A percentile compares a stretch with the other conserved stretches of the same genome.
Conservation (phyloP, 2,329 filamentous ascomycete genomes). For the Aureobasidium sp. region DNA sequence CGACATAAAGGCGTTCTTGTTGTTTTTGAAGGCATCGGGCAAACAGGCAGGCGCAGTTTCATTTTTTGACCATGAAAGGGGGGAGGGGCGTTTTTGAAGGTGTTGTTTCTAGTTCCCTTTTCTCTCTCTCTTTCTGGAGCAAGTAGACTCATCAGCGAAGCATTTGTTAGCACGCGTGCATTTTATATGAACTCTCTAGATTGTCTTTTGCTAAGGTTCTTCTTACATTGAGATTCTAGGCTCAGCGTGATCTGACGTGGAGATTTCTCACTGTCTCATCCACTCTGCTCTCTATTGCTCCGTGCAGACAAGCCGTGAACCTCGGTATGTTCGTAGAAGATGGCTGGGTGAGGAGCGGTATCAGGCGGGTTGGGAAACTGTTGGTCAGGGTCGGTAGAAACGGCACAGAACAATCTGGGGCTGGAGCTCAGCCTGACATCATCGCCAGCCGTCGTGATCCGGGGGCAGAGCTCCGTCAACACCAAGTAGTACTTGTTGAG, state of each 20-base stretch:
- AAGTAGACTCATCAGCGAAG: constrained; percentile 12
- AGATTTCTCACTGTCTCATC: too few species aligned
- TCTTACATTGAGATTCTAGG: too few species aligned
- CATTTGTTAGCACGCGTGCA: neutral
- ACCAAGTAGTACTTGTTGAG: too few species aligned
- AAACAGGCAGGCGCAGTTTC: neutral
- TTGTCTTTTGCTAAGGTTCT: neutral
- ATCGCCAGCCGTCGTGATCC: constrained; percentile 1
- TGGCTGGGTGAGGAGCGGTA: neutral
- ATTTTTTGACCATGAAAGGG: neutral
- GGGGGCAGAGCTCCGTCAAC: too few species aligned
- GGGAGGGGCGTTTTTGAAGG: neutral
- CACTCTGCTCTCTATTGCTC: too few species aligned
- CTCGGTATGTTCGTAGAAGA: neutral
- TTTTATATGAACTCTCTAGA: neutral
- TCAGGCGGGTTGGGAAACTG: neutral
- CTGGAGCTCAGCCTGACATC: neutral
- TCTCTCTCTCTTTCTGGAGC: neutral
- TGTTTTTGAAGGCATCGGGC: neutral
- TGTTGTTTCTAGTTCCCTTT: neutral
- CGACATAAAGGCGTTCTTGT: neutral
- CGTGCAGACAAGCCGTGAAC: too few species aligned
- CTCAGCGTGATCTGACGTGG: too few species aligned
- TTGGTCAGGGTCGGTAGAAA: neutral
- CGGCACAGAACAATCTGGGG: neutral